Percentiles rank a stretch among this genome's conserved stretches.
These are phyloP conservation scores for Lithospermum erythrorhizon DNA, from an alignment of 257 asterid genomes.

Conservation along the genomic window DNA sequence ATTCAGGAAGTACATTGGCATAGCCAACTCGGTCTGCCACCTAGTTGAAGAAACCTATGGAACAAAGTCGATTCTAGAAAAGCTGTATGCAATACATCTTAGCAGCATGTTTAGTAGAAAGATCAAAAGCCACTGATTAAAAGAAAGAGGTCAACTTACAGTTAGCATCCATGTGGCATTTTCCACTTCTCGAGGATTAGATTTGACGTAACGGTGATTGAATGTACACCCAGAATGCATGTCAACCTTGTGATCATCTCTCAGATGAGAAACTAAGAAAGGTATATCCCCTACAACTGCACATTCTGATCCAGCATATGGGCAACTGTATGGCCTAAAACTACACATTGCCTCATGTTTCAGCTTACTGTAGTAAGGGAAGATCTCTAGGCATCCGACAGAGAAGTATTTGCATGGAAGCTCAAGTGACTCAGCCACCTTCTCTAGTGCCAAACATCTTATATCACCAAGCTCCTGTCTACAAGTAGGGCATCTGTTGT, in stretches of 20 bases:
- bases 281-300: not conserved
- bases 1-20: too few relatives aligned
- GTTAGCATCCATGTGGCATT: not conserved
- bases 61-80: too few relatives aligned
- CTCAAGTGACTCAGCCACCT: not conserved
- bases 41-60: too few relatives aligned
- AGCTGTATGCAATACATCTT: not conserved
- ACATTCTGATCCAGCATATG: not conserved
- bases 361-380: not conserved
- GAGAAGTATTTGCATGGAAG: not conserved
- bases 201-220: not conserved
- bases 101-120: not conserved
- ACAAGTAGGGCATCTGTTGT: not conserved
- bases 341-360: not conserved
- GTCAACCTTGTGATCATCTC: not conserved
- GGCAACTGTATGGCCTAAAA: not conserved
- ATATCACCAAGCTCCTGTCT: not conserved
- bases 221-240: not conserved
- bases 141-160: not conserved
- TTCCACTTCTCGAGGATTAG: not conserved
- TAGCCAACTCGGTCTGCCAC: too few relatives aligned
- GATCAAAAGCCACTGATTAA: too few relatives aligned
- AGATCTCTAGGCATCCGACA: not conserved
- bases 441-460: not conserved
- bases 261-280: not conserved